Base-by-base conservation (phyloP, 352 stramenopile genomes). In the Phytophthora kernoviae region DNA sequence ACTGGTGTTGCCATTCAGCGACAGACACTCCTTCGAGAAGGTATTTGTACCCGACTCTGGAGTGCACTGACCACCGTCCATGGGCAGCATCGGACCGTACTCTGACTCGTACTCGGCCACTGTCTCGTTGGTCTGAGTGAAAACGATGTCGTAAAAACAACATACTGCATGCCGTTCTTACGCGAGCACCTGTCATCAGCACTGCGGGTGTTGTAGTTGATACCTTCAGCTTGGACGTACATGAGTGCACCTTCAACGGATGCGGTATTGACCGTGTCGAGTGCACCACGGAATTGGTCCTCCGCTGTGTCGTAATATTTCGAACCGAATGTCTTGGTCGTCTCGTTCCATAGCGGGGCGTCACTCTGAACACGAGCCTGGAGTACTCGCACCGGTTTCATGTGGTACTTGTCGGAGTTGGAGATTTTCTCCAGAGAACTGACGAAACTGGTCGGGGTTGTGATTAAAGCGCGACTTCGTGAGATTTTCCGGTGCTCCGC, bases 281-380 rank as follows among this genome's bases (percentile, higher is more conserved):
- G 65, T 17, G 74, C 61, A 11, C 54, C 68, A 26, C 68, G 52
- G 54, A 65, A 76, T 53, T 77, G 63, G 10, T 58, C 48, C 21
- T 75, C 57, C 2, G 81, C 69, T 3, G 27, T 72, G 4, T 65
- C 41, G 47, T 61, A 61, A 40, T 79, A 87, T 15, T 65, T 70
- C 26, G 73, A 79, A 4, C 68, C 65, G 21, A 83, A 87, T 4
- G 68, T 62, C 11, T 64, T 57, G 43, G 69, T 58, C 22, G 64
- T 71, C 3, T 40, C 51, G 53, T 86, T 75, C 81, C 79, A 90
- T 26, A 71, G 44, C 1, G 77, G 81, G 49, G 68, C 70, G 50
- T 90, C 79, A 21, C 65, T 60, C 57, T 91, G 79, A 30, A 85
- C 78, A 2, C 82, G 79, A 4, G 78, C 82, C 21, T 91, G 82